Evolutionary conservation across 768 basidiomycete species (phyloP), one percentile per base, ranked within the genome.

Genomic region (Cubamyces lactineus): DNA sequence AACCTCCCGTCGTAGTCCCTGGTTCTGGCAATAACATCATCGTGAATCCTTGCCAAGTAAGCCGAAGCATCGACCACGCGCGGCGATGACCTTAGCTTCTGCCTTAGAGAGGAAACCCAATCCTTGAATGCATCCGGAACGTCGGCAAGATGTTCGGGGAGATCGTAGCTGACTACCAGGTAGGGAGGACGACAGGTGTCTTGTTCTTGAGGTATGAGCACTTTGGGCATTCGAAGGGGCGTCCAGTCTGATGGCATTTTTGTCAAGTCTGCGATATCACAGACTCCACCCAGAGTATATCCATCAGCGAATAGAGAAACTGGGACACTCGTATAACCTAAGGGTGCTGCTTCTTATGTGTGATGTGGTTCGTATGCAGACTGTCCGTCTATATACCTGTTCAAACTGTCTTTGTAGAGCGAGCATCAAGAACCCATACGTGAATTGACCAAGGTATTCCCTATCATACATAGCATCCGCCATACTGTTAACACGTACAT

Each of bases 211-310:
- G 94, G 97, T 91, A 43, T 59, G 67, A 68, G 40, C 26, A 5
- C 19, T 3, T 17, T 21, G 34, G 2, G 39, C 40, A 60, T 21
- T 19, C 53, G 34, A 11, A 5, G 11, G 1, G 34, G 9, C 9
- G 9, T 6, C 1, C 5, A 34, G 34, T 11, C 34, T 34, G 34
- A 34, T 48, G 21, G 59, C 17, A 17, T 21, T 9, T 9, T 11
- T 34, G 34, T 19, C 21, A 62, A 98, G 97, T 71, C 73, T 98
- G 66, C 91, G 87, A 70, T 98, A 98, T 67, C 96, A 98, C 70
- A 90, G 96, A 53, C 83, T 99, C 15, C 97, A 98, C 74, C 97
- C 97, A 15, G 97, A 98, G 74, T 99, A 99, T 72, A 88, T 99
- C 59, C 92, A 94, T 72, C 83, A 84, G 53, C 88, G 97, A 13